Evolutionary conservation across 441 rosid species (phyloP).

Genomic region (Populus tomentosa): DNA sequence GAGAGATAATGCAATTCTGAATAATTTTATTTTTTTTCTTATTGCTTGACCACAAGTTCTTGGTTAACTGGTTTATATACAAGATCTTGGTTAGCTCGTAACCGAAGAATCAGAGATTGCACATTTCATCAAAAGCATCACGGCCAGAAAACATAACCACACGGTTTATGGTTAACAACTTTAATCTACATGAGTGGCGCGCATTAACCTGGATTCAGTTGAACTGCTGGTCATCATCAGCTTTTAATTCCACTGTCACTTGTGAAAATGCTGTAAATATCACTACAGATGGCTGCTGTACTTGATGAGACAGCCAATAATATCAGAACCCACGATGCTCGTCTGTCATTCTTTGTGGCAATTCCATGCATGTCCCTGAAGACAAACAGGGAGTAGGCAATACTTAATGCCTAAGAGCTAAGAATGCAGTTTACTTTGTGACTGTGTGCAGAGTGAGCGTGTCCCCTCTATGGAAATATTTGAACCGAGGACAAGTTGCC

Average conservation of each 20-base stretch:
- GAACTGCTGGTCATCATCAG: not conserved
- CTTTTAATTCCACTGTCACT: conserved; percentile 16
- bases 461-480: not conserved
- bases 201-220: not conserved
- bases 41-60: too few species aligned
- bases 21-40: too few species aligned
- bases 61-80: too few species aligned
- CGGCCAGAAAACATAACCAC: not conserved
- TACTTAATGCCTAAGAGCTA: too few species aligned
- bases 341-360: conserved; percentile 47
- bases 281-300: conserved; percentile 50
- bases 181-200: not conserved
- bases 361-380: conserved; percentile 51
- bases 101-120: too few species aligned
- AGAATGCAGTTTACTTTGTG: not conserved
- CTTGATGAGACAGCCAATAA: conserved; percentile 48
- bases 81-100: too few species aligned
- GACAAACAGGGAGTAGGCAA: not conserved
- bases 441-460: too few species aligned
- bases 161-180: too few species aligned
- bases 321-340: conserved; percentile 53
- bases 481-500: not conserved
- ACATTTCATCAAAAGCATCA: too few species aligned
- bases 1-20: too few species aligned
- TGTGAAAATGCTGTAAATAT: conserved; percentile 40